A percentile compares a stretch with the other conserved stretches of the same genome.
Conservation (phyloP, 192 early-diverging fungal species). For the Rhizophagus clarus region DNA sequence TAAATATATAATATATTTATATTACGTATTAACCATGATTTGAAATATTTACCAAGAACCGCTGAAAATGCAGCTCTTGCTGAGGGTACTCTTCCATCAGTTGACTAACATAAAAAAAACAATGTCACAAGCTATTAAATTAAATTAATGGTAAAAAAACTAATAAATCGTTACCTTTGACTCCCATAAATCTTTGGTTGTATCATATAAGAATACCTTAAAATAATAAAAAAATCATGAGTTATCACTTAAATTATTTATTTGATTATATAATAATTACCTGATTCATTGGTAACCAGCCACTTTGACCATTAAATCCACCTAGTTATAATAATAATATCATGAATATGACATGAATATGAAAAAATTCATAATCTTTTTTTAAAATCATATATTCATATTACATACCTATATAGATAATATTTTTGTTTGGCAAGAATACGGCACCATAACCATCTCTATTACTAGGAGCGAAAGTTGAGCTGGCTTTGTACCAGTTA, state of each 20-base stretch:
- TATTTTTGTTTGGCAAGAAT: not conserved
- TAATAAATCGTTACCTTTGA: not conserved
- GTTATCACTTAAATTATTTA: not conserved
- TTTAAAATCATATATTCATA: too few species aligned
- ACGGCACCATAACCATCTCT: not conserved
- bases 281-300: not conserved
- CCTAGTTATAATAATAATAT: too few species aligned
- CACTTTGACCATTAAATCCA: too few species aligned
- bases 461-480: not conserved
- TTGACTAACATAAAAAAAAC: not conserved
- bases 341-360: too few species aligned
- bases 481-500: not conserved
- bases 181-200: not conserved
- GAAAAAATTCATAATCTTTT: too few species aligned
- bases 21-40: not conserved
- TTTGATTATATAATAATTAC: not conserved
- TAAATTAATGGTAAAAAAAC: not conserved
- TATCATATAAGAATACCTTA: not conserved
- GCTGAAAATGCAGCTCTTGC: not conserved
- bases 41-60: not conserved
- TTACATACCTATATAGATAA: not conserved
- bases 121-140: not conserved
- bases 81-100: not conserved
- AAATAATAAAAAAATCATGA: not conserved
- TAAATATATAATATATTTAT: too few species aligned